Base-by-base conservation (phyloP, 257 asterid genomes). In the Solanum sparsipilum region DNA sequence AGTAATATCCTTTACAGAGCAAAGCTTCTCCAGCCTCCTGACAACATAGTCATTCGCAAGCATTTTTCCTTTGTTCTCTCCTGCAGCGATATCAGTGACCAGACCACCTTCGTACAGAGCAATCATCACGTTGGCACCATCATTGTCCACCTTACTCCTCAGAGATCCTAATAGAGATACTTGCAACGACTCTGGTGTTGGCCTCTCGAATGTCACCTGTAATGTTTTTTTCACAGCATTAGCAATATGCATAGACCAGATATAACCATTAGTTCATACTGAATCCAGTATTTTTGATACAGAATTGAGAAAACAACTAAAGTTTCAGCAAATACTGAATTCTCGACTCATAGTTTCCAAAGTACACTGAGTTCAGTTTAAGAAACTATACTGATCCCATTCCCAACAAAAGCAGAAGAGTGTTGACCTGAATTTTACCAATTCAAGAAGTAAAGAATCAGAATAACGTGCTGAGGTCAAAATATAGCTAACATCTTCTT, bases 11-110 rank as follows among this genome's bases (percentile, higher is more conserved):
- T 93, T 94, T 52, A 94, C 92, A 23, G 90, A 92, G 88, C 98
- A 92, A 78, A 95, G 92, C 92, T 95, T 96, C 8, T 93, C 96
- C 12, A 96, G 96, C 83, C 92, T 90, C 68, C 99, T 88, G 60
- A 95, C 99, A 1, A 96, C 96, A 3, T 91, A 95, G 90, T 96
- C 98, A 85, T 96, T 94, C 20, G 96, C 95, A 34, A 96, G 83
- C 63, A 96, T 93, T 1, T 92, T 92, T 84, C 89, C 98, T 78
- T 91, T 91, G 93, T 95, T 96, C 78, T 92, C 96, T 8, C 99
- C 99, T 18, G 58, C 74, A 15, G 91, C 84, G 72, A 98, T 94
- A 84, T 90, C 88, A 5, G 98, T 95, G 44, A 96, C 93, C 31
- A 93, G 70, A 31, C 98, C 98, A 18, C 92, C 89, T 41, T 96